Base-by-base conservation (phyloP, 805 yeast genomes). In the Candida ipomoeae region DNA sequence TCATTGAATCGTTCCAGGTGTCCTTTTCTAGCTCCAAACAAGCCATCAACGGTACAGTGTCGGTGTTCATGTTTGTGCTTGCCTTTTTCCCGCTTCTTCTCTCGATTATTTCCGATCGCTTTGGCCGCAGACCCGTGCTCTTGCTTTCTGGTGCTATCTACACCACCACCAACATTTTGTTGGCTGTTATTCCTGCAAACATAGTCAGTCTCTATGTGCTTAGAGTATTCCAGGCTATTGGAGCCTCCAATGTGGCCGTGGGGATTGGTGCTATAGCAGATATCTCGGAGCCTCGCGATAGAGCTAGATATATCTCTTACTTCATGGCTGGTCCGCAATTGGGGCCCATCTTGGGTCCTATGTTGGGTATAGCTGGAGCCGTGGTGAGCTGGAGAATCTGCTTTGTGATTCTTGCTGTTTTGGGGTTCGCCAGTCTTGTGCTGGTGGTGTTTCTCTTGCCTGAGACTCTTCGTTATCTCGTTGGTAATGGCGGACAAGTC, bases 41-140 rank as follows among this genome's bases (percentile, higher is more conserved):
- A 0, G 60, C 71, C 0, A 76, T 80, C 35, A 78, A 80, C 62
- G 81, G 81, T 2, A 79, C 85, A 0, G 82, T 80, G 0, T 77
- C 84, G 0, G 80, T 77, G 0, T 81, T 80, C 53, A 81, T 81
- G 84, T 76, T 70, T 2, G 71, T 78, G 0, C 78, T 80, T 61
- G 81, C 83, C 1, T 60, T 81, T 21, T 78, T 81, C 0, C 86
- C 85, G 1, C 57, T 81, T 44, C 52, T 80, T 14, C 80, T 84
- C 82, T 84, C 84, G 0, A 62, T 76, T 2, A 69, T 72, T 63
- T 80, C 84, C 3, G 86, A 81, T 56, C 63, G 67, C 50, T 80
- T 80, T 3, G 85, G 85, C 4, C 55, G 75, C 32, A 64, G 68
- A 50, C 60, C 62, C 1, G 55, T 68, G 34, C 67, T 67, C 39